phyloP scores from a whole-genome alignment of 2,329 filamentous ascomycete genomes.

The Colletotrichum lentis region DNA sequence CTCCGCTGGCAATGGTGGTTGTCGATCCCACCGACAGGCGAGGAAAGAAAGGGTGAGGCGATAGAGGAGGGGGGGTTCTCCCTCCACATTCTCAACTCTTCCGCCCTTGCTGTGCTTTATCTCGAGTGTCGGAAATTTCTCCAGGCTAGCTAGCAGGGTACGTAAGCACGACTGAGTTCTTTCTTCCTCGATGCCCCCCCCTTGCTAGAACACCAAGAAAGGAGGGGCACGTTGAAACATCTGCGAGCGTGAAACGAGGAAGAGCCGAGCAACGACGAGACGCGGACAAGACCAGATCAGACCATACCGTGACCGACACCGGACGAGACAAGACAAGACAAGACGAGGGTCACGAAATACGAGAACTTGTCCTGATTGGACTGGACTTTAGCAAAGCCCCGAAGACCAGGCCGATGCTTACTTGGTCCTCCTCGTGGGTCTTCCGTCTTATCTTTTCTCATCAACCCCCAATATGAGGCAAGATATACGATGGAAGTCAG shows the following conservation, averaged over 20 bases:
- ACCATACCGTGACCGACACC: neutral
- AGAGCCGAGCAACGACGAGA: conserved; percentile 22
- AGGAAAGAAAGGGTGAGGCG: conserved; percentile 1
- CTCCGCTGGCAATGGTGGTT: neutral
- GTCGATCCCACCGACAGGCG: conserved; percentile 1
- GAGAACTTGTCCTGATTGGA: neutral
- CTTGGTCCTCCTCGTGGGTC: neutral
- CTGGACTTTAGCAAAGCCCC: conserved; percentile 11
- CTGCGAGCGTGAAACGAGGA: conserved; percentile 24
- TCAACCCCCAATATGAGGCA: neutral
- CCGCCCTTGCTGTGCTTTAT: neutral
- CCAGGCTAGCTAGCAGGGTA: neutral
- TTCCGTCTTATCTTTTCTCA: conserved; percentile 3
- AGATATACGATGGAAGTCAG: neutral
- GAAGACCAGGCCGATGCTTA: conserved; percentile 5
- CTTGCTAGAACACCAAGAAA: conserved; percentile 2
- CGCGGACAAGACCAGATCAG: conserved; percentile 17
- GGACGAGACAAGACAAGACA: conserved; percentile 4
- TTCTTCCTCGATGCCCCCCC: neutral
- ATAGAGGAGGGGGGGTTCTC: neutral
- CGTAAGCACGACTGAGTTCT: neutral
- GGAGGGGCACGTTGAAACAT: conserved; percentile 22
- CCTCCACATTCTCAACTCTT: neutral
- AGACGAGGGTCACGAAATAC: conserved; percentile 3
- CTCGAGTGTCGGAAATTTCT: neutral